phyloP scores from a whole-genome alignment of 148 eudicot genomes.

The Salicornia ramosissima region DNA sequence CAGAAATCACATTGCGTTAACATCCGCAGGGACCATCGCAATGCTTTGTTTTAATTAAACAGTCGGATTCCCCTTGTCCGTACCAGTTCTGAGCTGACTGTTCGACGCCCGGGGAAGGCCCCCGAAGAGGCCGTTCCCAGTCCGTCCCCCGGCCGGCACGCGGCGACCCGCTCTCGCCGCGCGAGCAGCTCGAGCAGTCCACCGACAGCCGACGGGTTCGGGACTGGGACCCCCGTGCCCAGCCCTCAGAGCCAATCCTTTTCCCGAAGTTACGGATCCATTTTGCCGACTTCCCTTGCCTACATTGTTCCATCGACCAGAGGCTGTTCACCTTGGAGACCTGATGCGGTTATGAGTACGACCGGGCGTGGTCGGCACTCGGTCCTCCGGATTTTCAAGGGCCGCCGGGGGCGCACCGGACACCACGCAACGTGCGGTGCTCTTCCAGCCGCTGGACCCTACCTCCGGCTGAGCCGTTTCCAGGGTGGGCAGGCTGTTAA shows the following conservation, averaged over 20 bases:
- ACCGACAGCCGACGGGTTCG: constrained; percentile 8
- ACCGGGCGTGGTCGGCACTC: too few relatives aligned
- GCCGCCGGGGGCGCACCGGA: neutral
- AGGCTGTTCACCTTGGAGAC: too few relatives aligned
- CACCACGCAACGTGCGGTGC: constrained; percentile 1
- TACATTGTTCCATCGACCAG: constrained; percentile 1
- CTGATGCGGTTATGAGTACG: too few relatives aligned
- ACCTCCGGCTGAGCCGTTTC: constrained; percentile 17
- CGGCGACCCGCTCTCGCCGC: constrained; percentile 25
- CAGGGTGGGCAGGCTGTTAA: constrained; percentile 19
- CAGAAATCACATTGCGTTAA: too few relatives aligned
- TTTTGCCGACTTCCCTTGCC: constrained; percentile 19
- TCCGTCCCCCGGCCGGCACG: constrained; percentile 29
- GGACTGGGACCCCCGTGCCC: constrained; percentile 17
- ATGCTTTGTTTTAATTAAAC: too few relatives aligned
- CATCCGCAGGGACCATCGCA: too few relatives aligned
- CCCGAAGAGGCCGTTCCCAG: too few relatives aligned
- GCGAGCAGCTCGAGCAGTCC: constrained; percentile 14
- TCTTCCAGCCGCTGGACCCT: neutral
- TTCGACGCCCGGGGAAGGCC: too few relatives aligned
- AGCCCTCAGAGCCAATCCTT: constrained; percentile 12
- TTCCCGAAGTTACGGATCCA: constrained; percentile 19
- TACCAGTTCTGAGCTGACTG: too few relatives aligned
- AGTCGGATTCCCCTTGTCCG: too few relatives aligned
- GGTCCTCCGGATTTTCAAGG: too few relatives aligned